Base-by-base conservation (phyloP, 2,329 filamentous ascomycete genomes). In the Akanthomyces dipterigenus region DNA sequence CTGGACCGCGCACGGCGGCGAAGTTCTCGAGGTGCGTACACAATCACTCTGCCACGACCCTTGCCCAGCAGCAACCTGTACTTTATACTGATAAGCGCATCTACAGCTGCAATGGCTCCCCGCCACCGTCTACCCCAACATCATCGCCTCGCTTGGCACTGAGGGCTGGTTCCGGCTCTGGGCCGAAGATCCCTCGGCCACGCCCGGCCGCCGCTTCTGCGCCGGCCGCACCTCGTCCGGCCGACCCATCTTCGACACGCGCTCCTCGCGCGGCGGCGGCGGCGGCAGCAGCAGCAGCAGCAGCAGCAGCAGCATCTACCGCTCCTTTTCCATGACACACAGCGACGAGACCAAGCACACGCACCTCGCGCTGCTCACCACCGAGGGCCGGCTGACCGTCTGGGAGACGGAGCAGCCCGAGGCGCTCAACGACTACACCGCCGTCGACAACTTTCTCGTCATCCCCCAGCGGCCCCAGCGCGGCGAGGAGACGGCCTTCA, bases 91-190 rank as follows among this genome's bases (percentile, higher is more conserved):
- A n/a, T n/a, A n/a, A n/a, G n/a, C n/a, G n/a, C n/a, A n/a, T n/a
- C n/a, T n/a, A 34, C 31, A 93, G 90, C 87, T 96, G 60, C 91
- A 95, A 80, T 98, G 93, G 93, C 90, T 96, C 62, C 91, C 92
- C 1, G 90, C 92, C 0, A 93, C 90, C 65, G 87, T 95, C 63
- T 95, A 95, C 67, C 91, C 85, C 42, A 87, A 95, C 70, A 85
- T 96, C 68, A 80, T 98, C 67, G 93, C 88, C 61, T 96, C 90
- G 59, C 89, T 97, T 63, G 91, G 90, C 64, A 89, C 93, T 69
- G 93, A 97, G 69, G 91, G 93, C 69, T 88, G 88, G 73, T 91
- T 96, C 78, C 91, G 92, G 72, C 82, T 98, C 65, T 98, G 93
- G 93, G 88, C 90, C 63, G 93, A 97, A 76, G 91, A 97, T 74